phyloP scores from a whole-genome alignment of 345 rosid genomes.

The Lagerstroemia speciosa region DNA sequence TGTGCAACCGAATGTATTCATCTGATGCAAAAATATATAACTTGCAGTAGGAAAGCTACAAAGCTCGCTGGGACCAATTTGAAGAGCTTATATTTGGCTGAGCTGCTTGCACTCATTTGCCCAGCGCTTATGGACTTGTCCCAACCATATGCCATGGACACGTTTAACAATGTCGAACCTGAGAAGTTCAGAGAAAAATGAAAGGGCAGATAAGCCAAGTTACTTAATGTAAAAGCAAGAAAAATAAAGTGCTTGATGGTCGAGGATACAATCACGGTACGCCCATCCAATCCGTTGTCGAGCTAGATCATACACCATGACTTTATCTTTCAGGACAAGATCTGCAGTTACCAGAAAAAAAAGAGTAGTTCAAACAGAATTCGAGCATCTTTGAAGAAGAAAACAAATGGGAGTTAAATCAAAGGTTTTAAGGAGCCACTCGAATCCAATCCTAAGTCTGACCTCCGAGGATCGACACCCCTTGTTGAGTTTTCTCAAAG shows the following conservation, averaged over 20 bases:
- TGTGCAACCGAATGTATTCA: neutral
- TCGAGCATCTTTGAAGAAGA: neutral
- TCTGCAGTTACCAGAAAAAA: conserved; percentile 35
- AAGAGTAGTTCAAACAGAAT: neutral
- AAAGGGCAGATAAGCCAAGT: neutral
- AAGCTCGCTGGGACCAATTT: conserved; percentile 26
- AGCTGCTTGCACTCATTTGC: conserved; percentile 32
- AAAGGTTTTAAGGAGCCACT: neutral
- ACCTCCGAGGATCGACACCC: conserved; percentile 88
- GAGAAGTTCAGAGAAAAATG: conserved; percentile 4
- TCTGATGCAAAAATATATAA: neutral
- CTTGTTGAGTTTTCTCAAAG: conserved; percentile 45
- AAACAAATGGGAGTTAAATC: neutral
- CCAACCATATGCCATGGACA: conserved; percentile 53
- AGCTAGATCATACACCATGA: conserved; percentile 76
- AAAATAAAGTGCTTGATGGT: conserved; percentile 13
- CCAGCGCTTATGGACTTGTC: conserved; percentile 48
- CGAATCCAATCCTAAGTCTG: neutral
- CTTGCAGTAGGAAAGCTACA: neutral
- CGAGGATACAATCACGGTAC: conserved; percentile 56
- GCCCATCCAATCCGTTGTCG: conserved; percentile 85
- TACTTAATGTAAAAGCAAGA: neutral
- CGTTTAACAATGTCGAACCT: conserved; percentile 82
- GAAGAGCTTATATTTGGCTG: conserved; percentile 27
- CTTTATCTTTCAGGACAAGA: conserved; percentile 83